A percentile compares a stretch with the other conserved stretches of the same genome.
Conservation (phyloP, 257 asterid species). For the Solanum stenotomum region DNA sequence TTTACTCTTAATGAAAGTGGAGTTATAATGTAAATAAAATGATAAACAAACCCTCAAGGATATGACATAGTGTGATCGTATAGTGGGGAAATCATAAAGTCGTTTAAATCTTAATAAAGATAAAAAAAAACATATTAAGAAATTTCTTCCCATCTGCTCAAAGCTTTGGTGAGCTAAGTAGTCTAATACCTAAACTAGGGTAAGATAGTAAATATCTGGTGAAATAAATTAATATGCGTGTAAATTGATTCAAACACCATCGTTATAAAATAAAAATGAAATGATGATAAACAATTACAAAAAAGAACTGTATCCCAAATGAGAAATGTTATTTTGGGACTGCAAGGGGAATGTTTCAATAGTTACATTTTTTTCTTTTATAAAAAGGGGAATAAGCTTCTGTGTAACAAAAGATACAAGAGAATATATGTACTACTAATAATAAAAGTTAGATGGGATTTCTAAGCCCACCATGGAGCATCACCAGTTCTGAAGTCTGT, state of each 20-base stretch:
- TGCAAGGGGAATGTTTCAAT: not conserved
- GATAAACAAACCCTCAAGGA: not conserved
- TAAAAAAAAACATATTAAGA: not conserved
- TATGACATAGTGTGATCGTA: not conserved
- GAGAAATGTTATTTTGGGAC: not conserved
- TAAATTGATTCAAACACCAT: fast-evolving
- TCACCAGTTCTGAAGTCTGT: constrained; percentile 94
- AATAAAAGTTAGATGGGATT: not conserved
- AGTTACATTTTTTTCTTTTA: not conserved
- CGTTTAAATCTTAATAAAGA: not conserved
- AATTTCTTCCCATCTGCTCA: not conserved
- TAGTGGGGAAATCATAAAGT: not conserved
- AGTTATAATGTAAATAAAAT: not conserved
- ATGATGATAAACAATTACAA: not conserved
- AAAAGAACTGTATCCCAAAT: not conserved
- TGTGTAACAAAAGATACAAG: not conserved
- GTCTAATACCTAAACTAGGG: fast-evolving
- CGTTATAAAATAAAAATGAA: not conserved
- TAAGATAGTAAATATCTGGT: not conserved
- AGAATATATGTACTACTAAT: not conserved
- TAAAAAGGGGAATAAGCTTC: not conserved
- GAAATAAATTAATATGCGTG: too few species aligned
- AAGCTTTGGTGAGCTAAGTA: not conserved
- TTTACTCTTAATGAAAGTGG: not conserved
- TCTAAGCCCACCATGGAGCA: constrained; percentile 81